Base-by-base conservation (phyloP, 1,284 basidiomycete genomes). In the Leccinum solheimii region DNA sequence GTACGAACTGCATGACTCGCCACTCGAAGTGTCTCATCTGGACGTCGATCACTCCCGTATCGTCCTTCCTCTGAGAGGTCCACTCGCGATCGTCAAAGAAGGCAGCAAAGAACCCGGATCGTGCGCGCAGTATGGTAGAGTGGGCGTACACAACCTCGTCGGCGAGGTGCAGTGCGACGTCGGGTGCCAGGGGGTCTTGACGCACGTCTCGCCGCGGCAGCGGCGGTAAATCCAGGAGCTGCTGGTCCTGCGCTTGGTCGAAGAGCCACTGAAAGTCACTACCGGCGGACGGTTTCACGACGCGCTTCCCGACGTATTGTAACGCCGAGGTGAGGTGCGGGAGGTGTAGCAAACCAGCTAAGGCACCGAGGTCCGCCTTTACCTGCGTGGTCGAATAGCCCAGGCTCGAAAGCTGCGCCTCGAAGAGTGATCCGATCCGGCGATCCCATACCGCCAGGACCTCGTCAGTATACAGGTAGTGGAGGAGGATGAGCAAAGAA, bases 391-490 rank as follows among this genome's bases (percentile, higher is more conserved):
- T 75, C 6, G 78, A 78, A 5, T 84, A 70, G 36, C 79, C 77
- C 21, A 82, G 68, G n/a, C 66, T 66, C 7, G 75, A 66, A 43
- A 85, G 78, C 56, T 79, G 73, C 4, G 71, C 71, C 51, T 80
- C 79, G 3, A 91, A 76, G 2, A 78, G 75, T 1, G 78, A 70
- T 1, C 80, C 79, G 10, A 98, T 81, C 11, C 94, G 86, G 11
- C 83, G 80, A 69, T 98, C 95, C 94, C 95, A 97, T 6, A 97
- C 72, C 0, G 94, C 86, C 7, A 92, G 81, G 0, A 96, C 74
- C 30, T 89, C 84, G 73, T 98, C 96, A 2, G 92, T 86, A 77
- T 98, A 98, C 11, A 98, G 73, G 72, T 97, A 98, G 54, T 90
- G 84, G 16, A 97, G 73, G 6, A 98, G 78, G 26, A 98, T 82